phyloP scores from a whole-genome alignment of 345 rosid species.

The Eucalyptus curtisii region DNA sequence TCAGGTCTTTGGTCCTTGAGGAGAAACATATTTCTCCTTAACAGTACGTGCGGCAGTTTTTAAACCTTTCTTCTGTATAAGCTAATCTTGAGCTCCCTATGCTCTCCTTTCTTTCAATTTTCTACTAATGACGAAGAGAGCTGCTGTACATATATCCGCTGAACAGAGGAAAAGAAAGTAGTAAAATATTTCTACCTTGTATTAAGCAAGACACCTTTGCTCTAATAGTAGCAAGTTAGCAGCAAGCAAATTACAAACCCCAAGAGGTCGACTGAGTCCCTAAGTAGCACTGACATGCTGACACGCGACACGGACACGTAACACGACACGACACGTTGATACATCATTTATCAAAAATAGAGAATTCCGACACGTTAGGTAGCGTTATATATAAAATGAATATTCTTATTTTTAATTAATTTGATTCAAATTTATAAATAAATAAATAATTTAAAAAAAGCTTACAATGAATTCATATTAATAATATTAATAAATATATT shows the following conservation, averaged over 20 bases:
- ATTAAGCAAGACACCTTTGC: background rate
- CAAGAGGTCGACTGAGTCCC: background rate
- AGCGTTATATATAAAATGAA: accelerated
- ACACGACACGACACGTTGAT: accelerated
- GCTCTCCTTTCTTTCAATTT: background rate
- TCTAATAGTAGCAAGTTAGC: background rate
- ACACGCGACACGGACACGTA: too few species aligned
- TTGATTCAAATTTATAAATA: too few species aligned
- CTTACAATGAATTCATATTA: too few species aligned
- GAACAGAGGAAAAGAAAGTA: background rate
- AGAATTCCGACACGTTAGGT: accelerated
- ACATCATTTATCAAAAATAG: accelerated
- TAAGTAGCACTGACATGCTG: too few species aligned
- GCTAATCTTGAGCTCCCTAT: background rate
- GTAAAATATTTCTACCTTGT: background rate
- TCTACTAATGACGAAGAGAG: background rate
- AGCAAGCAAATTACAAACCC: background rate
- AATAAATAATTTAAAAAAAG: too few species aligned
- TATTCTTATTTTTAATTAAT: too few species aligned
- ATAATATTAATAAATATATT: too few species aligned
- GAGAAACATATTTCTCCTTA: background rate
- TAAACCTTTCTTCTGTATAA: background rate
- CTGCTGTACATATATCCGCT: background rate
- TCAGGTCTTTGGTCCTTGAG: slow-evolving; percentile 1
- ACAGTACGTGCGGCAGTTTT: background rate